Conservation (phyloP, 768 basidiomycete genomes). For the Cystofilobasidium bisporidii region DNA sequence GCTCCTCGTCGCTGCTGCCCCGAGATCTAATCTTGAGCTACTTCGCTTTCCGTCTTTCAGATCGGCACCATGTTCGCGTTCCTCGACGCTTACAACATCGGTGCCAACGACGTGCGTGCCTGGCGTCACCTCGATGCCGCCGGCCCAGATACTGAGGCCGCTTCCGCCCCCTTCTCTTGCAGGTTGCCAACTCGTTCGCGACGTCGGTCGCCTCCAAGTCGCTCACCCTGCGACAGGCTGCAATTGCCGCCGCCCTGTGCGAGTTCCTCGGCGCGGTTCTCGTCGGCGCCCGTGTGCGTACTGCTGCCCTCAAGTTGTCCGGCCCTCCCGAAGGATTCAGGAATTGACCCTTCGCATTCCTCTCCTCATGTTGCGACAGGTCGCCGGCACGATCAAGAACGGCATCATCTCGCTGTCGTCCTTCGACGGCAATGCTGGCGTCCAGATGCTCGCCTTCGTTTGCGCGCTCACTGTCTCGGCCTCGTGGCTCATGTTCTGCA, state of each 20-base stretch:
- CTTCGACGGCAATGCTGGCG: constrained; percentile 41
- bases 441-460: constrained; percentile 32
- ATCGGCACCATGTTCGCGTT: constrained; percentile 39
- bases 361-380: too few relatives aligned
- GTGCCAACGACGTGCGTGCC: constrained; percentile 19
- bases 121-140: not conserved
- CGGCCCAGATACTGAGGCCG: not conserved
- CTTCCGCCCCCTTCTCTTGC: not conserved
- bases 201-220: constrained; percentile 42
- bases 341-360: not conserved
- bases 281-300: constrained; percentile 39
- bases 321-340: constrained; percentile 21
- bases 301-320: too few relatives aligned
- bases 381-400: constrained; percentile 44
- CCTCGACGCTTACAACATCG: constrained; percentile 40
- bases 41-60: not conserved
- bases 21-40: too few relatives aligned
- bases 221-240: constrained; percentile 42
- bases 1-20: too few relatives aligned
- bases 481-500: constrained; percentile 41
- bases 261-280: constrained; percentile 43
- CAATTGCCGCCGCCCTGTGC: constrained; percentile 38
- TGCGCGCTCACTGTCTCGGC: constrained; percentile 7
- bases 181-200: constrained; percentile 41
- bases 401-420: constrained; percentile 41